These are phyloP conservation scores for Rachicladosporium sp. DNA, from an alignment of 2,329 filamentous ascomycete species.

Conservation along the genomic window DNA sequence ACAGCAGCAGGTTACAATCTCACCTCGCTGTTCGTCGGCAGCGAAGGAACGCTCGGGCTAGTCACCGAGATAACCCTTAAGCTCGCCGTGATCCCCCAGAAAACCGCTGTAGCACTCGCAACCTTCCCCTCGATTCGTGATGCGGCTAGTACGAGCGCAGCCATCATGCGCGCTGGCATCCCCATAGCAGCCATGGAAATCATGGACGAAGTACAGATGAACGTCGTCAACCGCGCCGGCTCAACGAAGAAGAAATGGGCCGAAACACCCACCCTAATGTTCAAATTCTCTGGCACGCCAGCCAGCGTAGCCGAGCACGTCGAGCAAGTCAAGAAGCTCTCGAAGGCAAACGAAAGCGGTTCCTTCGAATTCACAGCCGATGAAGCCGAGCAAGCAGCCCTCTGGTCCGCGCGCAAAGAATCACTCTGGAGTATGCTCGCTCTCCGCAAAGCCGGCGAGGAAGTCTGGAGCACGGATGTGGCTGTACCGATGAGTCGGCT, in stretches of 20 bases:
- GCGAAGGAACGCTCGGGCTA: conserved; percentile 68
- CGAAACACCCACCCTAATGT: conserved; percentile 66
- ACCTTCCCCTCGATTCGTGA: conserved; percentile 66
- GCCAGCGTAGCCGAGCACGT: conserved; percentile 68
- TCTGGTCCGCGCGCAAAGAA: conserved; percentile 51
- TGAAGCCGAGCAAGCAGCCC: conserved; percentile 40
- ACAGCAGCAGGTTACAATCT: conserved; percentile 75
- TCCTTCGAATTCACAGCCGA: conserved; percentile 45
- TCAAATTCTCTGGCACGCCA: conserved; percentile 72
- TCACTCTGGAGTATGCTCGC: conserved; percentile 50
- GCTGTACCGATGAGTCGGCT: conserved; percentile 49
- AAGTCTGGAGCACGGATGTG: conserved; percentile 51
- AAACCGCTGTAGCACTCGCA: conserved; percentile 66
- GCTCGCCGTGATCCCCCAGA: conserved; percentile 61
- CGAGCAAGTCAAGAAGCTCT: conserved; percentile 52
- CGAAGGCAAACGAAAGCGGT: conserved; percentile 45
- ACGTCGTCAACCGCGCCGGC: conserved; percentile 63
- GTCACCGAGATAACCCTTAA: conserved; percentile 78
- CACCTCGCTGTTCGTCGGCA: conserved; percentile 67
- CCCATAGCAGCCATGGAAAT: conserved; percentile 71
- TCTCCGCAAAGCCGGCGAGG: conserved; percentile 41
- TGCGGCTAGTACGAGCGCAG: conserved; percentile 59
- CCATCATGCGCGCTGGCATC: conserved; percentile 62
- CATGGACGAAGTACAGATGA: conserved; percentile 84
- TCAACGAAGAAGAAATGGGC: conserved; percentile 61